These are phyloP conservation scores for Amanita inopinata DNA, from an alignment of 768 basidiomycete species.

Conservation along the genomic window DNA sequence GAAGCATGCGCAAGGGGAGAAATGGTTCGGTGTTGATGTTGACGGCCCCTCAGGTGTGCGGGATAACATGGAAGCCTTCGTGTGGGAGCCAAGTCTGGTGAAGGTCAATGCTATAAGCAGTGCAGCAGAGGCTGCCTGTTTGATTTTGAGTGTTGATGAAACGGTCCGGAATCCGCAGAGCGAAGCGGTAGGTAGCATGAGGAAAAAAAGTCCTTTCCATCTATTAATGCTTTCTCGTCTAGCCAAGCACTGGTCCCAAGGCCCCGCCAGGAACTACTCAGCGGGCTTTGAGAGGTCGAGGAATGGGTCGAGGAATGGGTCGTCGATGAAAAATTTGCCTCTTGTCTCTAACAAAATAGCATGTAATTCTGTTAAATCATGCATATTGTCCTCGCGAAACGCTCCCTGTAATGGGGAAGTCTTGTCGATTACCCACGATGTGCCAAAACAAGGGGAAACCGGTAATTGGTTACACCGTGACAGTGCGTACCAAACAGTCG, in stretches of 20 bases:
- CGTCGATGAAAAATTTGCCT: conserved; percentile 7
- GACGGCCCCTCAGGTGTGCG: conserved; percentile 82
- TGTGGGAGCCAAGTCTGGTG: conserved; percentile 96
- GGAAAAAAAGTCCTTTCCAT: background rate
- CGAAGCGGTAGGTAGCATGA: conserved; percentile 60
- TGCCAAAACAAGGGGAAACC: too few relatives aligned
- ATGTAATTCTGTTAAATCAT: background rate
- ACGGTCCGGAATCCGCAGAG: conserved; percentile 94
- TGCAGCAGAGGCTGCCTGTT: conserved; percentile 91
- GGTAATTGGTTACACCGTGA: too few relatives aligned
- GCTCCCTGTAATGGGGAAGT: too few relatives aligned
- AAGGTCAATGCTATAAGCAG: conserved; percentile 94
- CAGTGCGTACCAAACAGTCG: background rate
- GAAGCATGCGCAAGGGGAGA: conserved; percentile 84
- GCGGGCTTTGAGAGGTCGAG: conserved; percentile 77
- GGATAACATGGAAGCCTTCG: conserved; percentile 95
- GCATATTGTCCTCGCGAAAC: too few relatives aligned
- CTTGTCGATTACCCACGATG: too few relatives aligned
- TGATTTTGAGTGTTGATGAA: conserved; percentile 95
- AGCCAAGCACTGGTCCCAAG: conserved; percentile 79
- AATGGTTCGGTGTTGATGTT: conserved; percentile 92
- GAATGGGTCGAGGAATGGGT: conserved; percentile 48
- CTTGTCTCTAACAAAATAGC: background rate
- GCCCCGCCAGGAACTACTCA: conserved; percentile 90
- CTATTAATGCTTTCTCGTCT: conserved; percentile 15